Conservation (phyloP, 2,329 filamentous ascomycete species). For the Colletotrichum plurivorum region DNA sequence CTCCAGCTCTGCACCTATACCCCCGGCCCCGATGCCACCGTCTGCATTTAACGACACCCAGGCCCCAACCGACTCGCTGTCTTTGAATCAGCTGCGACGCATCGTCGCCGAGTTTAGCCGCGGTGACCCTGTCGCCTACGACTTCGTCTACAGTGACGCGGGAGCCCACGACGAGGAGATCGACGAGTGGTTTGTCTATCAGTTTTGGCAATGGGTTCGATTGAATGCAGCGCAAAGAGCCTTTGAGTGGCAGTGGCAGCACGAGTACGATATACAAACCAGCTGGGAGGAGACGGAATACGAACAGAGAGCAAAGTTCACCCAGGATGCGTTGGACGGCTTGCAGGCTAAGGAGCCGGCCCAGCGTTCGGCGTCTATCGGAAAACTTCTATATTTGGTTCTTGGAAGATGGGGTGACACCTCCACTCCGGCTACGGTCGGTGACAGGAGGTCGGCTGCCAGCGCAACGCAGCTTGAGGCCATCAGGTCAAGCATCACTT, state of each 20-base stretch:
- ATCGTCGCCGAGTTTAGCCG: conserved; percentile 82
- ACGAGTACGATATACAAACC: conserved; percentile 58
- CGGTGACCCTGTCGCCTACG: conserved; percentile 81
- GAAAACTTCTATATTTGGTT: conserved; percentile 72
- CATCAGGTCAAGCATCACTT: conserved; percentile 68
- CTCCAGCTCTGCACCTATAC: conserved; percentile 39
- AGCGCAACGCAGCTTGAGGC: conserved; percentile 70
- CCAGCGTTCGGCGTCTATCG: conserved; percentile 67
- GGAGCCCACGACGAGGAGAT: conserved; percentile 87
- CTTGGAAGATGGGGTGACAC: conserved; percentile 81
- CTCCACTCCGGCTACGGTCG: conserved; percentile 63
- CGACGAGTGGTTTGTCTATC: conserved; percentile 98
- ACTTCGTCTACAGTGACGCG: conserved; percentile 84
- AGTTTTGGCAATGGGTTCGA: conserved; percentile 86
- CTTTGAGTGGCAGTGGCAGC: conserved; percentile 83
- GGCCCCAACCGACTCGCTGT: conserved; percentile 77
- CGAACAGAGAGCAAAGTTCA: conserved; percentile 69
- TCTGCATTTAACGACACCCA: conserved; percentile 50
- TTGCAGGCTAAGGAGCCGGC: conserved; percentile 62
- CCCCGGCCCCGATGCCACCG: conserved; percentile 42
- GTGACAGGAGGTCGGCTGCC: conserved; percentile 64
- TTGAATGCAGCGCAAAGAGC: conserved; percentile 81
- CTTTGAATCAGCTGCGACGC: conserved; percentile 79
- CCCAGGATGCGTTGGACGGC: conserved; percentile 65
- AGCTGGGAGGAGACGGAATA: conserved; percentile 78